These are phyloP conservation scores for Phytophthora cactorum DNA, from an alignment of 352 stramenopile species.

Conservation along the genomic window DNA sequence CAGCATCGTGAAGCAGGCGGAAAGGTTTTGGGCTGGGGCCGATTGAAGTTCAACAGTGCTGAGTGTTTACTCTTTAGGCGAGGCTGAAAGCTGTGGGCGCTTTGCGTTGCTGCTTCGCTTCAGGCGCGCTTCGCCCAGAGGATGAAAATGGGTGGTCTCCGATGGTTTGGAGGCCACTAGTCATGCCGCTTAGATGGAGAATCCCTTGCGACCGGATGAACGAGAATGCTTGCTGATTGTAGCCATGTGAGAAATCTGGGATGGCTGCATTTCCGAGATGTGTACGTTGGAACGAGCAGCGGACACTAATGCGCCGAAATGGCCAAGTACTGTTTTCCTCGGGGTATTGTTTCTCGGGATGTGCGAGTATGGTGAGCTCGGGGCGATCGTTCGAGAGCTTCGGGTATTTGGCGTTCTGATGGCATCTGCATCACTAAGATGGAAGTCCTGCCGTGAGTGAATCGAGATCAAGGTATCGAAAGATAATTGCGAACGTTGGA, in stretches of 20 bases:
- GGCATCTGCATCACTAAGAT: background rate
- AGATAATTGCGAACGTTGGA: background rate
- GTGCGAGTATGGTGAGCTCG: background rate
- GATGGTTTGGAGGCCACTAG: background rate
- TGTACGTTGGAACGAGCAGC: conserved; percentile 3
- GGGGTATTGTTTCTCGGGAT: no score
- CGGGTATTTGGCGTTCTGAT: background rate
- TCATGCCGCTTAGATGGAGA: conserved; percentile 13
- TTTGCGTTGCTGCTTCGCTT: background rate
- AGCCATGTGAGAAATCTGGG: conserved; percentile 8
- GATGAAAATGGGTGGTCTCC: conserved; percentile 12
- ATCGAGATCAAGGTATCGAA: conserved; percentile 4
- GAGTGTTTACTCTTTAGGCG: no score
- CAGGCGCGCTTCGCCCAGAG: no score
- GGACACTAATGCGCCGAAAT: background rate
- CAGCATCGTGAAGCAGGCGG: background rate
- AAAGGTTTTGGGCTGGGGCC: conserved; percentile 10
- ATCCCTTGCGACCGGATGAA: background rate
- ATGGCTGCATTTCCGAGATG: conserved; percentile 2
- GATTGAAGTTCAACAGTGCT: conserved; percentile 10
- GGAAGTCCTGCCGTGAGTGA: background rate
- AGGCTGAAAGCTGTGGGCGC: conserved; percentile 2
- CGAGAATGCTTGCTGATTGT: background rate
- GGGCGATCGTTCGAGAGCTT: background rate
- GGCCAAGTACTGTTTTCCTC: background rate